Percentiles rank a stretch among this genome's conserved stretches.
These are phyloP conservation scores for Actinomortierella ambigua DNA, from an alignment of 371 early-diverging fungal genomes.

Conservation along the genomic window DNA sequence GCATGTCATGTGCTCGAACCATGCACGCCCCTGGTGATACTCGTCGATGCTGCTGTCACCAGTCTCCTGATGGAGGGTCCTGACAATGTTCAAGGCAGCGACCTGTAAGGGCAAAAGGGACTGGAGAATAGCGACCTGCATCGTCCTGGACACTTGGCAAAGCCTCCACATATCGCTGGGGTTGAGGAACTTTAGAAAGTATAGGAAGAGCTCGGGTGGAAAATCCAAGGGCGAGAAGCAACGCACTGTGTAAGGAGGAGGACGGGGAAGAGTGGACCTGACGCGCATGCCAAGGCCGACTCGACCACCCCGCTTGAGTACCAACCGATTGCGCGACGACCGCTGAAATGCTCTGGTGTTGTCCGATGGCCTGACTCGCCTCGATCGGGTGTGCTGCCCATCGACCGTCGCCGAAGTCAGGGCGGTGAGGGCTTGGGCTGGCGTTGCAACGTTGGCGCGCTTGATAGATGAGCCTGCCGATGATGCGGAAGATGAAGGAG, in stretches of 20 bases:
- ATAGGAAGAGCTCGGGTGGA: conserved; percentile 28
- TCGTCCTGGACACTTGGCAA: conserved; percentile 23
- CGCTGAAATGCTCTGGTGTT: neutral
- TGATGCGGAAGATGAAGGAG: no score
- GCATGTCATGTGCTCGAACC: conserved; percentile 14
- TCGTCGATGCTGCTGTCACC: neutral
- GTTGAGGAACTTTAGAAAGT: conserved; percentile 20
- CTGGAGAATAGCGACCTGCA: conserved; percentile 15
- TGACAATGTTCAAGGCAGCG: conserved; percentile 19
- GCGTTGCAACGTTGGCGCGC: no score
- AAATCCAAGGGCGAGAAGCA: conserved; percentile 40
- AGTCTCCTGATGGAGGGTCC: conserved; percentile 37
- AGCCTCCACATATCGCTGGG: conserved; percentile 37
- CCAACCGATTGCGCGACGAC: no score
- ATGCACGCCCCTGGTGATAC: conserved; percentile 2
- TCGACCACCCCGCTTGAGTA: no score
- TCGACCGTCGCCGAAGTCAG: neutral
- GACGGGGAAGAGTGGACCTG: neutral
- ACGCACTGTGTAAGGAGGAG: conserved; percentile 6
- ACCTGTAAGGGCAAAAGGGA: conserved; percentile 27
- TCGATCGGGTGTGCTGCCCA: neutral
- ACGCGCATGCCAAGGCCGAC: neutral
- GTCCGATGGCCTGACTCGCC: neutral
- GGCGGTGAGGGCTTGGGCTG: neutral
- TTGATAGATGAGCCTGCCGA: no score